These are phyloP conservation scores for Naganishia cerealis DNA, from an alignment of 1,284 basidiomycete species.

Conservation along the genomic window DNA sequence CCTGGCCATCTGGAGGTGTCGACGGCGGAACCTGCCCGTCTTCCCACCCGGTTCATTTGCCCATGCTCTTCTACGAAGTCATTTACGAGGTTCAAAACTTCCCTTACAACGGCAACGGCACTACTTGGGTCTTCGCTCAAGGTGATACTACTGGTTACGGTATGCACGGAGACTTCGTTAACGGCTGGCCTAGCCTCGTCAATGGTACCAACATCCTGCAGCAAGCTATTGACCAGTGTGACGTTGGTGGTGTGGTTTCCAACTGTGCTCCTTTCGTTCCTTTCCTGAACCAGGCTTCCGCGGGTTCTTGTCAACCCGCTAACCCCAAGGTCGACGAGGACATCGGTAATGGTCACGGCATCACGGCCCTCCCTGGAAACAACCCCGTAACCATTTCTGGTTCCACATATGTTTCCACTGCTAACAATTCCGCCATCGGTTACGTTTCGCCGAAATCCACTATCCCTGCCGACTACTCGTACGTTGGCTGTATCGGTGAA, in stretches of 20 bases:
- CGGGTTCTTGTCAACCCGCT: conserved; percentile 45
- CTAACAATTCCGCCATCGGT: conserved; percentile 34
- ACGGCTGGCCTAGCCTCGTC: conserved; percentile 48
- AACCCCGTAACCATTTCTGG: conserved; percentile 42
- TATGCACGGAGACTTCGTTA: conserved; percentile 53
- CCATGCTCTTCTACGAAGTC: conserved; percentile 55
- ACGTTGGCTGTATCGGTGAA: conserved; percentile 17
- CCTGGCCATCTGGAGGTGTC: conserved; percentile 53
- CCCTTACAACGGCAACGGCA: conserved; percentile 10
- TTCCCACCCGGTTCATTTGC: conserved; percentile 34
- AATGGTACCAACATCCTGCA: conserved; percentile 49
- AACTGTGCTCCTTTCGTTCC: conserved; percentile 51
- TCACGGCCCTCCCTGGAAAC: conserved; percentile 48
- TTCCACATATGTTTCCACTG: conserved; percentile 39
- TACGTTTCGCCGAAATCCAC: conserved; percentile 20
- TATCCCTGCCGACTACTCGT: conserved; percentile 37
- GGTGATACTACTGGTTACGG: conserved; percentile 51
- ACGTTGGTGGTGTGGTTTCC: conserved; percentile 46
- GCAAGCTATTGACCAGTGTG: conserved; percentile 49
- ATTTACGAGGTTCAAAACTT: conserved; percentile 37
- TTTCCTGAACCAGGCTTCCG: conserved; percentile 43
- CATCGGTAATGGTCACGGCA: conserved; percentile 44
- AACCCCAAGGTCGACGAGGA: conserved; percentile 50
- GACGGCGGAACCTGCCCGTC: conserved; percentile 55
- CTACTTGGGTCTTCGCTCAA: conserved; percentile 45